Evolutionary conservation across 768 basidiomycete species (phyloP).

Genomic region (Termitomyces sp.): DNA sequence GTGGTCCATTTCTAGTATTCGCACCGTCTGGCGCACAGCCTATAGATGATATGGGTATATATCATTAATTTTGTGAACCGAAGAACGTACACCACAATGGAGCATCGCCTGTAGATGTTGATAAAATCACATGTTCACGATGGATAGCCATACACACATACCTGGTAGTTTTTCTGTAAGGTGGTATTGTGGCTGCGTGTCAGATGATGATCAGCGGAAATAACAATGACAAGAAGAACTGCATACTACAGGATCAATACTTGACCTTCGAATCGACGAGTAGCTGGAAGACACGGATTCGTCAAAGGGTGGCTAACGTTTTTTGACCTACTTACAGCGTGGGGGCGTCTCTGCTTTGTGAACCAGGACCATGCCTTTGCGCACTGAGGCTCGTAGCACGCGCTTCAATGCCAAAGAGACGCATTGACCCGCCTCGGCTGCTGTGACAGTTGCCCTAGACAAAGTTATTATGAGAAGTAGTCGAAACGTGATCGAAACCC

Average conservation of each 20-base stretch:
- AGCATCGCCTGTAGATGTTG: conserved; percentile 64
- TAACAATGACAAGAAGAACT: not conserved
- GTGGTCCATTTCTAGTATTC: conserved; percentile 87
- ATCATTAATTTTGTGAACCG: not conserved
- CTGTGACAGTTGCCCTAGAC: conserved; percentile 66
- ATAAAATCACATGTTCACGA: not conserved
- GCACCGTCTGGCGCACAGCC: conserved; percentile 89
- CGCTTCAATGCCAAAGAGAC: conserved; percentile 92
- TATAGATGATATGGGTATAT: conserved; percentile 20
- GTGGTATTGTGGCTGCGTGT: conserved; percentile 78
- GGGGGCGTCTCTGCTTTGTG: conserved; percentile 75
- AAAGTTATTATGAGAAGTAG: not conserved
- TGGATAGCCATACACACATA: conserved; percentile 24
- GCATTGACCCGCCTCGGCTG: conserved; percentile 93
- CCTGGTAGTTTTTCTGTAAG: conserved; percentile 88
- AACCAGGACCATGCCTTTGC: conserved; percentile 94
- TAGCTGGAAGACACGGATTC: conserved; percentile 37
- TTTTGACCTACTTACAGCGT: conserved; percentile 42
- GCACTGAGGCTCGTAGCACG: conserved; percentile 69
- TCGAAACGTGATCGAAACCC: conserved; percentile 10
- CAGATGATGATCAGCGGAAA: not conserved
- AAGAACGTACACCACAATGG: conserved; percentile 70
- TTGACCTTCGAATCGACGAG: conserved; percentile 86
- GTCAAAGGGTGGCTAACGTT: not conserved
- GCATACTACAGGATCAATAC: conserved; percentile 88